Percentiles rank a stretch among this genome's conserved stretches.
Evolutionary conservation across 2,329 filamentous ascomycete species (phyloP).

Genomic region (Penicillium sp.): DNA sequence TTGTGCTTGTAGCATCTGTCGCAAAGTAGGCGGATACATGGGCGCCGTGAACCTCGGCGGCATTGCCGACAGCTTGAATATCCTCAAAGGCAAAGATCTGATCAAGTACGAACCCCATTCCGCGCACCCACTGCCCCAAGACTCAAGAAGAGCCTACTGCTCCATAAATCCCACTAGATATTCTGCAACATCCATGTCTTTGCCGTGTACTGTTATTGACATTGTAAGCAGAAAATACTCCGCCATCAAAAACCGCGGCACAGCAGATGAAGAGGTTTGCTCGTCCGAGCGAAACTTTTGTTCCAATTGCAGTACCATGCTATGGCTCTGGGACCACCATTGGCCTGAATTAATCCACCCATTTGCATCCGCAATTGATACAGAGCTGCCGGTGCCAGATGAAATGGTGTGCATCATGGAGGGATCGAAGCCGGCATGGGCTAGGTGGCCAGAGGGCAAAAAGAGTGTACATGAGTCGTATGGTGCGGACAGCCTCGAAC

Average conservation of each 20-base stretch:
- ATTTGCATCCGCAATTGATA: slow-evolving; percentile 50
- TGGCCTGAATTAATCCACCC: slow-evolving; percentile 51
- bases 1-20: slow-evolving; percentile 50
- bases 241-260: slow-evolving; percentile 45
- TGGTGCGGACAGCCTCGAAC: slow-evolving; percentile 41
- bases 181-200: not conserved
- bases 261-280: slow-evolving; percentile 36
- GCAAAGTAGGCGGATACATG: slow-evolving; percentile 46
- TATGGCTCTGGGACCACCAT: slow-evolving; percentile 48
- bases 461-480: slow-evolving; percentile 44
- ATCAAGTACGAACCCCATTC: slow-evolving; percentile 40
- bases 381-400: slow-evolving; percentile 43
- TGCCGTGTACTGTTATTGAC: not conserved
- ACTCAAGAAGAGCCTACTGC: not conserved
- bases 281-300: slow-evolving; percentile 48
- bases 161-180: not conserved
- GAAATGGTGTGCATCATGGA: slow-evolving; percentile 49
- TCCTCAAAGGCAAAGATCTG: slow-evolving; percentile 42
- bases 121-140: no score
- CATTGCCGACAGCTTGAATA: slow-evolving; percentile 42
- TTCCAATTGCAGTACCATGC: slow-evolving; percentile 46
- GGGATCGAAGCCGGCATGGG: slow-evolving; percentile 46
- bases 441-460: slow-evolving; percentile 48
- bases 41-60: slow-evolving; percentile 49
- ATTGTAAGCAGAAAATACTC: slow-evolving; percentile 41